Conservation (phyloP, 768 basidiomycete genomes). For the Russula compacta region DNA sequence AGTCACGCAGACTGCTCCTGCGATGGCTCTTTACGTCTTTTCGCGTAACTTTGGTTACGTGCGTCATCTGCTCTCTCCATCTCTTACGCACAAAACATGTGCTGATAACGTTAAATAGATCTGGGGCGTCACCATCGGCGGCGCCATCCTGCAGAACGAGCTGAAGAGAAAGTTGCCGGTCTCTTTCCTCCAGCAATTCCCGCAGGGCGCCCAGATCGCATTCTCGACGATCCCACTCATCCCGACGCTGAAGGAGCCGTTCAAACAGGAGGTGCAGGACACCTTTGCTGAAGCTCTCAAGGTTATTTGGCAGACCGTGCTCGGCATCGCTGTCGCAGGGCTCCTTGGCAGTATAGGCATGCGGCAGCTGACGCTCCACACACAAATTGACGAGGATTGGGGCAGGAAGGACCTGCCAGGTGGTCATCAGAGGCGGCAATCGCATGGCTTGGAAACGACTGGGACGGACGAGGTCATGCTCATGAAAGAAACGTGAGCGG, state of each 20-base stretch:
- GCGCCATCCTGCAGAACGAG: background rate
- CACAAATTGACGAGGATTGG: constrained; percentile 27
- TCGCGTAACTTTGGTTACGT: constrained; percentile 21
- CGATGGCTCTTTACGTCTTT: constrained; percentile 28
- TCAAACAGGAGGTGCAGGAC: background rate
- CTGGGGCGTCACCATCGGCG: constrained; percentile 23
- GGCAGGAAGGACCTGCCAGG: constrained; percentile 17
- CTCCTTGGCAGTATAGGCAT: constrained; percentile 25
- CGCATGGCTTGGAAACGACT: background rate
- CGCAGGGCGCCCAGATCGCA: constrained; percentile 22
- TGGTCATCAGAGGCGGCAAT: background rate
- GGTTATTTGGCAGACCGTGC: constrained; percentile 27
- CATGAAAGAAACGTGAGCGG: background rate
- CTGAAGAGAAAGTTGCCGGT: constrained; percentile 17
- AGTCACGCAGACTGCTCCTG: constrained; percentile 26
- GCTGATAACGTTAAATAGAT: constrained; percentile 20
- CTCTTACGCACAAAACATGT: background rate
- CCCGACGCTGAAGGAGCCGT: background rate
- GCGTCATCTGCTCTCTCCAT: background rate
- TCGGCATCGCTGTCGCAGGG: constrained; percentile 25
- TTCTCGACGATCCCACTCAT: constrained; percentile 26
- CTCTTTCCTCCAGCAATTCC: constrained; percentile 22
- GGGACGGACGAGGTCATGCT: too few relatives aligned
- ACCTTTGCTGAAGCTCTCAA: constrained; percentile 26
- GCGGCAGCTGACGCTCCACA: constrained; percentile 25